phyloP scores from a whole-genome alignment of 192 early-diverging fungal genomes.

The Fimicolochytrium jonesii region DNA sequence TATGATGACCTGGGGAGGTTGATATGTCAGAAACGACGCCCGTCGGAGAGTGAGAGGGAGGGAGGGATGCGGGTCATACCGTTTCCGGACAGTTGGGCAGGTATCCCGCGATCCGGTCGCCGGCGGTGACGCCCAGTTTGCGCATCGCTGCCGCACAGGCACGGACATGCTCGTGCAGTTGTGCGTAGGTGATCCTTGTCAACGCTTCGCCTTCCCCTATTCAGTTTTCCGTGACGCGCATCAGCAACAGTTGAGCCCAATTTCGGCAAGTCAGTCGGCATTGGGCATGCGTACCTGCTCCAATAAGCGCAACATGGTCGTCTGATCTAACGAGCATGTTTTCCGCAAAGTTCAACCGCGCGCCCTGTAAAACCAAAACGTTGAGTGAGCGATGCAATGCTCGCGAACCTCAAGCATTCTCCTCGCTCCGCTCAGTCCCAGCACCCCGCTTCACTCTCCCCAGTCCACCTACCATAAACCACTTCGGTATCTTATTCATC shows the following conservation, averaged over 20 bases:
- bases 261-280: not conserved
- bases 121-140: conserved; percentile 60
- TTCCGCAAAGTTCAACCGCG: conserved; percentile 87
- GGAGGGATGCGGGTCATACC: too few relatives aligned
- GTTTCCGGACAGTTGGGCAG: conserved; percentile 84
- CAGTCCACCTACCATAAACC: conserved; percentile 78
- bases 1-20: conserved; percentile 18
- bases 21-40: not conserved
- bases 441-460: too few relatives aligned
- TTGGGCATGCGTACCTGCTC: conserved; percentile 13
- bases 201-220: conserved; percentile 43
- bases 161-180: conserved; percentile 69
- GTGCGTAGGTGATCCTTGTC: conserved; percentile 56
- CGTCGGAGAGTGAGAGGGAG: too few relatives aligned
- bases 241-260: too few relatives aligned
- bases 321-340: conserved; percentile 66
- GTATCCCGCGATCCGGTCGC: conserved; percentile 86
- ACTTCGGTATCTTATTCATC: conserved; percentile 86
- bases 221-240: too few relatives aligned
- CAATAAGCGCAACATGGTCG: conserved; percentile 37
- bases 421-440: too few relatives aligned
- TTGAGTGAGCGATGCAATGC: too few relatives aligned
- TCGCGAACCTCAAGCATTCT: too few relatives aligned
- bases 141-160: conserved; percentile 70
- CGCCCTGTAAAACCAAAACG: conserved; percentile 35